These are phyloP conservation scores for Penicillium sp. DNA, from an alignment of 2,329 filamentous ascomycete species.

Conservation along the genomic window DNA sequence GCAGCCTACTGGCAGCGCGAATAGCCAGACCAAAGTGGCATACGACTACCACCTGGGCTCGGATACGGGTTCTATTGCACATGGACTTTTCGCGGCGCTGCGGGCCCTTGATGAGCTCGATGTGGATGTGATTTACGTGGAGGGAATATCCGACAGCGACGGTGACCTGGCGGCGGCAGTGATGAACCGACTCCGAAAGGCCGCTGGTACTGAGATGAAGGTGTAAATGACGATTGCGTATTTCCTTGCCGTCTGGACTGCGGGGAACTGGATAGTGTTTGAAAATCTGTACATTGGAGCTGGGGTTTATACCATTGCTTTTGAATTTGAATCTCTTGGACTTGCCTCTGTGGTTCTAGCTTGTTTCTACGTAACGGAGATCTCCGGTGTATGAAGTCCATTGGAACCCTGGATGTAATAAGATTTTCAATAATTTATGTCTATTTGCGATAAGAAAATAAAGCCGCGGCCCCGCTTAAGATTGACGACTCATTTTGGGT, in stretches of 20 bases:
- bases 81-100: conserved; percentile 83
- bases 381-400: background rate
- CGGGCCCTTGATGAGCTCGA: conserved; percentile 77
- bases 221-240: conserved; percentile 36
- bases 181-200: conserved; percentile 80
- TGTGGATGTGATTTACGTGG: conserved; percentile 83
- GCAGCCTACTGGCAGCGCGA: conserved; percentile 19
- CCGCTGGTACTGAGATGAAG: conserved; percentile 59
- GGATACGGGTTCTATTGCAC: conserved; percentile 72
- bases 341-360: background rate
- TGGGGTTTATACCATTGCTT: conserved; percentile 3
- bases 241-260: background rate
- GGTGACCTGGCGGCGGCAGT: conserved; percentile 82
- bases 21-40: conserved; percentile 34
- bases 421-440: background rate
- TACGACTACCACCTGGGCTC: conserved; percentile 73
- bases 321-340: conserved; percentile 1
- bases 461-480: background rate
- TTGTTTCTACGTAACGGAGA: background rate
- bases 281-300: conserved; percentile 3
- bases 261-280: background rate
- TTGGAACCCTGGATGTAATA: background rate
- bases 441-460: background rate
- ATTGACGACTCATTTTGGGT: no score
- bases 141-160: conserved; percentile 71